phyloP scores from a whole-genome alignment of 2,329 filamentous ascomycete genomes.

The Claviceps spartinae region DNA sequence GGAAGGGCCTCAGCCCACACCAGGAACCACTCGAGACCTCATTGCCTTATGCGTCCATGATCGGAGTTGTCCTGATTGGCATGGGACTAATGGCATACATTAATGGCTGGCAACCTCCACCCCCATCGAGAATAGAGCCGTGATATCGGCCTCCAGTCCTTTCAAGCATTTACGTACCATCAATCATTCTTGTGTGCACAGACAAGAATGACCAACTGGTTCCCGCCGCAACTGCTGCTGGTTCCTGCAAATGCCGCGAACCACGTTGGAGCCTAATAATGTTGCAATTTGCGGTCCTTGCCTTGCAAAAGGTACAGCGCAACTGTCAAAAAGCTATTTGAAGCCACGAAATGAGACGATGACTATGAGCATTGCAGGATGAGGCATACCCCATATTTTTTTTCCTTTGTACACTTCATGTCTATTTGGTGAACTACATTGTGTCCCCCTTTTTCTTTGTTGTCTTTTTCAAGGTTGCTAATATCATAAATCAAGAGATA shows the following conservation, averaged over 20 bases:
- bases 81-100: slow-evolving; percentile 79
- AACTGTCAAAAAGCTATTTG: slow-evolving; percentile 8
- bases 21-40: slow-evolving; percentile 35
- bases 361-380: slow-evolving; percentile 7
- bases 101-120: slow-evolving; percentile 57
- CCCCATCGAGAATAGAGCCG: slow-evolving; percentile 18
- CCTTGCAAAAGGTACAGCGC: neutral
- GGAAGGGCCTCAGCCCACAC: slow-evolving; percentile 26
- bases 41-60: slow-evolving; percentile 67
- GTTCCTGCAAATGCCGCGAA: neutral
- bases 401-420: slow-evolving; percentile 7
- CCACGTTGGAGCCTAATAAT: neutral
- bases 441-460: neutral
- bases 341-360: slow-evolving; percentile 8
- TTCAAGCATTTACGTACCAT: no score
- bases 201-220: neutral
- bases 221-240: neutral
- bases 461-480: neutral
- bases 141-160: slow-evolving; percentile 8
- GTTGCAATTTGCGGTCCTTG: neutral
- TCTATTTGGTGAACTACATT: neutral
- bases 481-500: neutral
- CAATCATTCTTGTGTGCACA: neutral
- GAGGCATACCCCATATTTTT: slow-evolving; percentile 1
- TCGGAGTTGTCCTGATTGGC: slow-evolving; percentile 68